Base-by-base conservation (phyloP, 441 rosid species). In the Aleurites moluccanus region DNA sequence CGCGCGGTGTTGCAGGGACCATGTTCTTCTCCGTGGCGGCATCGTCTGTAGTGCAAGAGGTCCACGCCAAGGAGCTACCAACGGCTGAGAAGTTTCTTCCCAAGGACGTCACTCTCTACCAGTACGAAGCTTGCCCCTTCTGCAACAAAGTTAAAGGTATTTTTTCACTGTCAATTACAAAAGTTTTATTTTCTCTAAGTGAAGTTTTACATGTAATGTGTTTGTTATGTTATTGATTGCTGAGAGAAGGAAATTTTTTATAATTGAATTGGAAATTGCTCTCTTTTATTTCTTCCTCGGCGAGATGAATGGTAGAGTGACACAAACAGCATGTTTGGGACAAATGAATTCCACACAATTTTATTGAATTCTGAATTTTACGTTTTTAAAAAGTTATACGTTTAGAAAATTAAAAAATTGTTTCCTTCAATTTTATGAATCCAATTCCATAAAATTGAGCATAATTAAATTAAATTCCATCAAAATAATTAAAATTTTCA, bases 91-190 rank as follows among this genome's bases (percentile, higher is more conserved):
- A 84, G 75, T 81, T 87, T 47, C 70, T 75, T 10, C 92, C 90
- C 35, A 85, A 83, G 23, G 97, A 95, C 42, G 92, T 93, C 10
- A 87, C 89, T 67, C 88, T 93, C 15, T 96, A 96, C 80, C 99
- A 96, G 84, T 96, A 92, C 74, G 97, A 93, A 79, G 98, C 99
- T 67, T 96, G 97, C 80, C 97, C 98, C 77, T 96, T 96, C 81
- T 92, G 98, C 86, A 96, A 96, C 85, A 96, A 96, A 84, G 90
- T 93, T 68, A 92, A 88, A 92, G 95, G 98, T 94, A 72, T n/a
- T n/a, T 28, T 35, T 50, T 65, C 64, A 44, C 1, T 35, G 28
- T 67, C 45, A 11, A 5, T 21, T 42, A 3, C 23, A 1, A 10
- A 25, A 8, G 6, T 10, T 66, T 25, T 4, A 21, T 21, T 64